Base-by-base conservation (phyloP, 768 basidiomycete genomes). In the Phylloporus sp. region DNA sequence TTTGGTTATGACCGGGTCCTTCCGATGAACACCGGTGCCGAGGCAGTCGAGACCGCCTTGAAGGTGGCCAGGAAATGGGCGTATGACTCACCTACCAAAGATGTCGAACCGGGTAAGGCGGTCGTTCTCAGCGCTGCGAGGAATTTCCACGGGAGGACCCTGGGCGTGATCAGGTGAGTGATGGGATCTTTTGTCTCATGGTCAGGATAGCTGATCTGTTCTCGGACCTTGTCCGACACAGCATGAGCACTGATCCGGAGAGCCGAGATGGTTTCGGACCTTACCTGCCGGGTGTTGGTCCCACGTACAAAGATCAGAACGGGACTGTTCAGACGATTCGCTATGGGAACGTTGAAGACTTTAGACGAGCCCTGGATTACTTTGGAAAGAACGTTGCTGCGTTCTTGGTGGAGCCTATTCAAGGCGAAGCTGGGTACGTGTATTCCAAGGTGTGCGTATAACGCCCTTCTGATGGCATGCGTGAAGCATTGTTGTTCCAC, bases 11-110 rank as follows among this genome's bases (percentile, higher is more conserved):
- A 95, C 52, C 93, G 92, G 83, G 91, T 96, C 2, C 74, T 98
- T 9, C 94, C 95, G 20, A 96, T 98, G 93, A 99, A 99, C 76
- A 98, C 95, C 1, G 95, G 95, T 37, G 93, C 93, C 1, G 96
- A 99, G 62, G 96, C 96, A 8, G 96, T 98, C 44, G 96, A 99
- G 72, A 96, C 94, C 0, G 81, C 85, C n/a, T 68, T 99, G 64
- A 99, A 99, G 76, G 77, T 98, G 15, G 85, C 96, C 0, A 71
- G 96, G 56, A 97, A 97, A 72, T 98, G 96, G 96, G 95, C 87
- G 3, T 97, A 98, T 69, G 70, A 98, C 91, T 72, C 83, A 80
- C 33, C 84, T 90, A 26, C 73, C 80, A 39, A 82, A 83, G 45
- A 8, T 0, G 57, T 60, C 28, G 44, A 54, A 5, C 50, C 48